Evolutionary conservation across 768 basidiomycete species (phyloP), one percentile per base, ranked within the genome.

Genomic region (Amanita jacksonii): DNA sequence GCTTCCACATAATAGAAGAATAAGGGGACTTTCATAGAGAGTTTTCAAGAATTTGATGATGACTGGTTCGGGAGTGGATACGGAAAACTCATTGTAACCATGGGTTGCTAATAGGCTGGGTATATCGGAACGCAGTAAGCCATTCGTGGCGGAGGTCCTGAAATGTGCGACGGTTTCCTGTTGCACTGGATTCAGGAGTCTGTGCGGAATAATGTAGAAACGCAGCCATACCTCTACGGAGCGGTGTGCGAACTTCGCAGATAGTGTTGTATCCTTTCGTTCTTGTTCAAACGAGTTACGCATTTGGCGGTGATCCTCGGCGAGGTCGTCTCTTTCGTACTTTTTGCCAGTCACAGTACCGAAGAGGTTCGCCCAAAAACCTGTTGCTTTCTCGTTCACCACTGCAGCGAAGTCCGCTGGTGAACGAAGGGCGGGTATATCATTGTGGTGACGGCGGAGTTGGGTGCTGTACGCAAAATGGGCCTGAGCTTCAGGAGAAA

Each of bases 71-170:
- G 89, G 80, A 0, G 84, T 67, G 0, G 76, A 73, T 9, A 97
- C 87, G 1, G 86, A 77, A 59, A 97, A 97, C 62, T 98, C 93
- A 65, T 98, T 98, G 60, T 89, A 93, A 2, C 91, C 91, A 51
- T 90, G 77, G 2, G 65, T 67, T 20, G 72, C 72, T 25, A 80
- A 77, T 18, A 93, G 68, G 19, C 68, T 63, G 2, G 78, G 67
- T 28, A 94, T 73, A 41, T 79, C 72, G 13, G 76, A 62, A 22
- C 72, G 66, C 0, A 82, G 60, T 4, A 96, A 68, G 15, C 91
- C 91, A 36, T 63, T 57, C 0, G 69, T 64, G 6, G 69, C 56
- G 2, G 84, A 79, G 1, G 86, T 81, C 15, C 74, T 72, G 56
- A 85, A 85, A 53, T 82, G 69, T 7, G 73, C 62, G 1, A 93